A percentile compares a stretch with the other conserved stretches of the same genome.
These are phyloP conservation scores for Pilatotrama ljubarskyi DNA, from an alignment of 768 basidiomycete species.

Conservation along the genomic window DNA sequence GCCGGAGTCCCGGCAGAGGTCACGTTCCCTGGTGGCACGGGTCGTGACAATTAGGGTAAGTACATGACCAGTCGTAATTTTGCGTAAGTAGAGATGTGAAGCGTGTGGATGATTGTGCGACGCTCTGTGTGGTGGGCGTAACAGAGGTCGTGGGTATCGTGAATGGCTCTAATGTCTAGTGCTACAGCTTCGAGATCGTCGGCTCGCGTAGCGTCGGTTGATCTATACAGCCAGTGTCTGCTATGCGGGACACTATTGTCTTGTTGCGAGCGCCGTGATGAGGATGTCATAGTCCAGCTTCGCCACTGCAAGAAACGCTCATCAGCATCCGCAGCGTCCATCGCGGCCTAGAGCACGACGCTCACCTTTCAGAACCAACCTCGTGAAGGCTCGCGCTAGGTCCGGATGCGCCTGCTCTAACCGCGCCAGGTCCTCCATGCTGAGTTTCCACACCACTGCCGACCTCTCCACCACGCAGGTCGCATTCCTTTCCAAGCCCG, in stretches of 20 bases:
- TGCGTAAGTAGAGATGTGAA: neutral
- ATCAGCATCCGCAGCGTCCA: slow-evolving; percentile 21
- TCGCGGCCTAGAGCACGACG: neutral
- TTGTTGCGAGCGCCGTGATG: slow-evolving; percentile 53
- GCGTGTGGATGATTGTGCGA: neutral
- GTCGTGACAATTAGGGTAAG: too few species aligned
- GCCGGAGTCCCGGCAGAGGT: too few species aligned
- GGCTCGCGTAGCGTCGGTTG: neutral
- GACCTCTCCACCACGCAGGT: slow-evolving; percentile 80
- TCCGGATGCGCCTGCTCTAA: slow-evolving; percentile 71
- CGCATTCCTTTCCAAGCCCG: slow-evolving; percentile 79
- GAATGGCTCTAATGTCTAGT: slow-evolving; percentile 6
- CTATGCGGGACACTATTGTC: slow-evolving; percentile 21
- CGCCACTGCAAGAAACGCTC: slow-evolving; percentile 44
- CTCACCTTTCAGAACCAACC: slow-evolving; percentile 72
- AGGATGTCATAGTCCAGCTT: slow-evolving; percentile 66
- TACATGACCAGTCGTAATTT: too few species aligned
- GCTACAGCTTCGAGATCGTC: slow-evolving; percentile 1
- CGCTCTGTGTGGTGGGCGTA: neutral
- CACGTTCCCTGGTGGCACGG: too few species aligned
- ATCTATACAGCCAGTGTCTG: neutral
- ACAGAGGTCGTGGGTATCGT: slow-evolving; percentile 1
- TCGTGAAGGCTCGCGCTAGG: slow-evolving; percentile 63
- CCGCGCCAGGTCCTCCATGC: slow-evolving; percentile 51
- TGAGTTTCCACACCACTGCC: slow-evolving; percentile 81